Evolutionary conservation across 2,329 filamentous ascomycete species (phyloP).

Genomic region (Helicocarpus griseus): DNA sequence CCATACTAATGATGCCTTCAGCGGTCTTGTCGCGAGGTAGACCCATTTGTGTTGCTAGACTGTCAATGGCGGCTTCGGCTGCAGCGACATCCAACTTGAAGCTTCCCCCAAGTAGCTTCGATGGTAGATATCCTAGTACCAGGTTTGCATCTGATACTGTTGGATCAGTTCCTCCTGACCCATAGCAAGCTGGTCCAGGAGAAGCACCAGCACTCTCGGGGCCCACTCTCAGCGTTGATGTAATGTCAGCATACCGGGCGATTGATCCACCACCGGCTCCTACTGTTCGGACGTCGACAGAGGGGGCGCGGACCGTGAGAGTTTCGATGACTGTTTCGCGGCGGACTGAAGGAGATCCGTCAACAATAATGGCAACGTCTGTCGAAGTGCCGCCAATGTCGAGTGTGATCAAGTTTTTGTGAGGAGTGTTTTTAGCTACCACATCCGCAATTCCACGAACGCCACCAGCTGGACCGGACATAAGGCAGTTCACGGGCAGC

Average conservation of each 20-base stretch:
- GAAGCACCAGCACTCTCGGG: slow-evolving; percentile 42
- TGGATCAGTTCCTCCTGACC: slow-evolving; percentile 20
- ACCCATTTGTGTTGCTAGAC: slow-evolving; percentile 39
- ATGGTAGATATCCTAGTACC: slow-evolving; percentile 39
- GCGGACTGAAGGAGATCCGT: slow-evolving; percentile 35
- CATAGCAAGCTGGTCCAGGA: slow-evolving; percentile 43
- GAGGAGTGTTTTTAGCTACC: slow-evolving; percentile 36
- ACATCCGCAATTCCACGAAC: slow-evolving; percentile 40
- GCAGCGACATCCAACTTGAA: slow-evolving; percentile 37
- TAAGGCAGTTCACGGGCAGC: slow-evolving; percentile 40
- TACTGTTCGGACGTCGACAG: slow-evolving; percentile 41
- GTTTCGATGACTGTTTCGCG: slow-evolving; percentile 38
- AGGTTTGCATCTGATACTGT: slow-evolving; percentile 44
- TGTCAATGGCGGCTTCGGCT: slow-evolving; percentile 33
- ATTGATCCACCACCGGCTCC: slow-evolving; percentile 44
- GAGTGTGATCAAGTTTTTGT: slow-evolving; percentile 41
- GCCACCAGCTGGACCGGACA: slow-evolving; percentile 44
- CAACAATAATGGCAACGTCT: slow-evolving; percentile 38
- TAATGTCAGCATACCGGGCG: slow-evolving; percentile 39
- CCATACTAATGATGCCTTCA: slow-evolving; percentile 40
- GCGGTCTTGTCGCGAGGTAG: slow-evolving; percentile 34
- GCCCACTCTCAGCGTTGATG: slow-evolving; percentile 40
- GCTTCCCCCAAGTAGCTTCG: slow-evolving; percentile 37
- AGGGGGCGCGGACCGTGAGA: slow-evolving; percentile 38
- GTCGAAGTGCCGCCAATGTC: slow-evolving; percentile 45